These are phyloP conservation scores for Colletotrichum theobromicola DNA, from an alignment of 2,329 filamentous ascomycete species.

Conservation along the genomic window DNA sequence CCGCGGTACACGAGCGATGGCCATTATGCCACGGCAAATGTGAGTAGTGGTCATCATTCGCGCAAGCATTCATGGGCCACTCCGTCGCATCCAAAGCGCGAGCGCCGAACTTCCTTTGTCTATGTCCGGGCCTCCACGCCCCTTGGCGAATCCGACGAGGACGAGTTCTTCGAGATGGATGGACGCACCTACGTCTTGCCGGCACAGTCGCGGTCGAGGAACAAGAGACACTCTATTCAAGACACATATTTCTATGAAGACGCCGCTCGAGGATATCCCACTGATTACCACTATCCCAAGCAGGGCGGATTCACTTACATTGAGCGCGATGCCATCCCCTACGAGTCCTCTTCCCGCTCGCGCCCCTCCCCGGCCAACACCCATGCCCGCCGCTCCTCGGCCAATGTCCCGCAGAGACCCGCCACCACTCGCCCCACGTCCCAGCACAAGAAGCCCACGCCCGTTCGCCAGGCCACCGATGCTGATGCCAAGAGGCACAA, in stretches of 20 bases:
- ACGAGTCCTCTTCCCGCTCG: constrained; percentile 48
- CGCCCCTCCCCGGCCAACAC: constrained; percentile 46
- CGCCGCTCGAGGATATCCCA: constrained; percentile 58
- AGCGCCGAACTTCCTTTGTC: constrained; percentile 59
- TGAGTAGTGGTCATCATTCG: constrained; percentile 59
- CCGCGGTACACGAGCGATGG: constrained; percentile 67
- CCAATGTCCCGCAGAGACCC: constrained; percentile 56
- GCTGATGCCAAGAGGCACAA: constrained; percentile 67
- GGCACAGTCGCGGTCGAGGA: constrained; percentile 46
- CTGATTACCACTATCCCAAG: constrained; percentile 63
- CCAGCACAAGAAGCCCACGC: constrained; percentile 43
- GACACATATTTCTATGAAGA: constrained; percentile 31
- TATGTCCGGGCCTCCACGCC: constrained; percentile 63
- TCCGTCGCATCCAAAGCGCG: constrained; percentile 50
- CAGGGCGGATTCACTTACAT: constrained; percentile 51
- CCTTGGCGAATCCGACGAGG: constrained; percentile 69
- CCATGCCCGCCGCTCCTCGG: constrained; percentile 53
- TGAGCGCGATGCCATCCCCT: constrained; percentile 37
- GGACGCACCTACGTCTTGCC: constrained; percentile 59
- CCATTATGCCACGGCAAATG: constrained; percentile 69
- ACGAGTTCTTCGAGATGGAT: constrained; percentile 62
- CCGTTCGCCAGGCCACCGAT: constrained; percentile 56
- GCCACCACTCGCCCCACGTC: constrained; percentile 56
- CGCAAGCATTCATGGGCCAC: constrained; percentile 54
- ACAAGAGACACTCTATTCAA: constrained; percentile 25